Evolutionary conservation across 2,329 filamentous ascomycete species (phyloP).

Genomic region (Curvularia verruculosa): DNA sequence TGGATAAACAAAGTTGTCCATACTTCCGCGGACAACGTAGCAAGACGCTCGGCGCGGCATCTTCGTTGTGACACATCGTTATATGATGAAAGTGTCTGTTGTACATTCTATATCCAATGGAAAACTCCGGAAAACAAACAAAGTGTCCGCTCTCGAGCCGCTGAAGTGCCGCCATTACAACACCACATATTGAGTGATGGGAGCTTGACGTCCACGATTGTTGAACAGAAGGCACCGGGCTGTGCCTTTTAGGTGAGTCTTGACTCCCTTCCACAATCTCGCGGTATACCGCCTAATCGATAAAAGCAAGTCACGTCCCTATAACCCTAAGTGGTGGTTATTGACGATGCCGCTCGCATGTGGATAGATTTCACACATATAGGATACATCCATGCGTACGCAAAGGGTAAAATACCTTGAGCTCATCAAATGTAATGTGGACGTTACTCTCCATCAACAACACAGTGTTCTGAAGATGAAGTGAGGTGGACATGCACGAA

Average conservation of each 20-base stretch:
- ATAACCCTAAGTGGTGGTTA: neutral
- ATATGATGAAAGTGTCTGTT: neutral
- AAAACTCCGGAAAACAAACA: neutral
- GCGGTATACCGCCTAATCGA: slow-evolving; percentile 2
- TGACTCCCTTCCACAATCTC: neutral
- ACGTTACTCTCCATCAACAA: slow-evolving; percentile 7
- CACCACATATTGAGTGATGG: slow-evolving; percentile 2
- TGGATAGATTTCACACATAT: slow-evolving; percentile 4
- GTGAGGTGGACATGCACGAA: slow-evolving; percentile 32
- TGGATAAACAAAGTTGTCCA: neutral
- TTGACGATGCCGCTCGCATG: slow-evolving; percentile 1
- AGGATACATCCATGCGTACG: too few relatives aligned
- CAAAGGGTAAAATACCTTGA: slow-evolving; percentile 1
- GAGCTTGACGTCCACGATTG: slow-evolving; percentile 1
- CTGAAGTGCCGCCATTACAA: slow-evolving; percentile 7
- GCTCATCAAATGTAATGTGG: slow-evolving; percentile 1
- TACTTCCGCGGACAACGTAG: neutral
- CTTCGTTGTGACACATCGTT: slow-evolving; percentile 9
- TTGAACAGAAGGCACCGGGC: neutral
- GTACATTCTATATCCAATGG: slow-evolving; percentile 8
- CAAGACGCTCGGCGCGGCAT: neutral
- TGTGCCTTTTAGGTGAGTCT: neutral
- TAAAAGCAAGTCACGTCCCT: neutral
- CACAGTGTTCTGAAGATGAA: slow-evolving; percentile 20
- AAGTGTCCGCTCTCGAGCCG: neutral